Evolutionary conservation across 2,329 filamentous ascomycete genomes (phyloP), one percentile per base, ranked within the genome.

Genomic region (Ceratocystis ficicola): DNA sequence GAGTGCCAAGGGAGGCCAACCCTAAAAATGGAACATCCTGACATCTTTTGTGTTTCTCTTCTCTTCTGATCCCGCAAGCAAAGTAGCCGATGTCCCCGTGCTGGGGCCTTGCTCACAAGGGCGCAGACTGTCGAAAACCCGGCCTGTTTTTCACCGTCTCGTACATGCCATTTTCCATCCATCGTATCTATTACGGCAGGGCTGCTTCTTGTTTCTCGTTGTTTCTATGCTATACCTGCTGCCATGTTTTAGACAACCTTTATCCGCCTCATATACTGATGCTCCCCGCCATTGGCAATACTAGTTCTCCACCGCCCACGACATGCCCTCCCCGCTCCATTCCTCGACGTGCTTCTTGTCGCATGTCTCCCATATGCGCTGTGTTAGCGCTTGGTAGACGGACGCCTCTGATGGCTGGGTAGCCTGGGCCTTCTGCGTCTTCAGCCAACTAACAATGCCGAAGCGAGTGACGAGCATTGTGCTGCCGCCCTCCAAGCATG

Each of bases 401-500:
- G 77, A 76, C 0, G 74, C 75, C 69, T 83, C 81, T 17, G 80
- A 78, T 67, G 82, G 81, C 67, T 86, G 81, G 59, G 36, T 41
- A 25, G 66, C 59, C 44, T 62, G 36, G 5, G 50, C 55, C 36
- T 63, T 50, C 63, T 68, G 66, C 20, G 55, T 61, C 60, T 68
- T 64, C 7, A 93, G 78, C 91, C 90, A 95, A 69, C 82, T 86
- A 64, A 93, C 73, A 22, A 88, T 77, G 17, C 88, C 89, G 55
- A 87, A 86, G 66, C 91, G 80, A 0, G 90, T 95, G 46, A 90
- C 81, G 59, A 95, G 78, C n/a, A 88, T 93, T 3, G 86, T 89
- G 73, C 88, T 90, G 0, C 89, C 90, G 1, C 83, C 85, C 36
- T 85, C 81, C 41, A 92, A 82, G 59, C 80, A 81, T 0, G 84